Conservation (phyloP, 768 basidiomycete genomes). For the Rhodocollybia butyracea region DNA sequence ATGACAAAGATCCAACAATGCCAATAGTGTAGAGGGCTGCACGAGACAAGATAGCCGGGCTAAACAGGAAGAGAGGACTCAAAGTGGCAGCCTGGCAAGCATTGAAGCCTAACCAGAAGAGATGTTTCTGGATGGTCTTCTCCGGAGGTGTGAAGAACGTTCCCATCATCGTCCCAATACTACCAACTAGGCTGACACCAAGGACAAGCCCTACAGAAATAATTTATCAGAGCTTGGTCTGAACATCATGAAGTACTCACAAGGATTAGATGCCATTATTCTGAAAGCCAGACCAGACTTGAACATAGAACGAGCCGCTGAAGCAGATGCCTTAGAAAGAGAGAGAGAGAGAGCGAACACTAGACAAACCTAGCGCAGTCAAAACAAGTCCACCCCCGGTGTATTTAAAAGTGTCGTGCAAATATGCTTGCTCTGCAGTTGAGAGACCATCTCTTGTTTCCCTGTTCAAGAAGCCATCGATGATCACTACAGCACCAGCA, state of each 20-base stretch:
- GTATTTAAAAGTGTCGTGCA: constrained; percentile 80
- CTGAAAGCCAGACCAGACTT: constrained; percentile 63
- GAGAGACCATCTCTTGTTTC: constrained; percentile 73
- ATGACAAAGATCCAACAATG: constrained; percentile 81
- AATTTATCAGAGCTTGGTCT: background rate
- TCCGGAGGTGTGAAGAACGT: constrained; percentile 77
- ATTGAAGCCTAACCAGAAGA: constrained; percentile 85
- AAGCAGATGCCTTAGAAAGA: background rate
- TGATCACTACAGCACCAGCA: constrained; percentile 62
- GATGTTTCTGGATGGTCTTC: constrained; percentile 70
- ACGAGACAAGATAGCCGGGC: constrained; percentile 79
- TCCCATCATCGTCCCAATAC: constrained; percentile 85
- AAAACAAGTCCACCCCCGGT: constrained; percentile 76
- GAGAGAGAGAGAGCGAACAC: too few relatives aligned
- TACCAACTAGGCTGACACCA: constrained; percentile 74
- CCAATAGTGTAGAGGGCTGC: constrained; percentile 88
- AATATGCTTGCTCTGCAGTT: constrained; percentile 57
- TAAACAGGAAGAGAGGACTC: constrained; percentile 86
- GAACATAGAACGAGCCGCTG: constrained; percentile 69
- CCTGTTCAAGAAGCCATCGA: constrained; percentile 69
- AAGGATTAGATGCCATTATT: constrained; percentile 83
- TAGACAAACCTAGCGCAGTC: constrained; percentile 55
- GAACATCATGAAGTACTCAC: constrained; percentile 34
- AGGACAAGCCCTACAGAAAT: constrained; percentile 69
- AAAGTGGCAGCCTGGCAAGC: constrained; percentile 83